phyloP scores from a whole-genome alignment of 805 yeast species.

The Ogataea polymorpha region DNA sequence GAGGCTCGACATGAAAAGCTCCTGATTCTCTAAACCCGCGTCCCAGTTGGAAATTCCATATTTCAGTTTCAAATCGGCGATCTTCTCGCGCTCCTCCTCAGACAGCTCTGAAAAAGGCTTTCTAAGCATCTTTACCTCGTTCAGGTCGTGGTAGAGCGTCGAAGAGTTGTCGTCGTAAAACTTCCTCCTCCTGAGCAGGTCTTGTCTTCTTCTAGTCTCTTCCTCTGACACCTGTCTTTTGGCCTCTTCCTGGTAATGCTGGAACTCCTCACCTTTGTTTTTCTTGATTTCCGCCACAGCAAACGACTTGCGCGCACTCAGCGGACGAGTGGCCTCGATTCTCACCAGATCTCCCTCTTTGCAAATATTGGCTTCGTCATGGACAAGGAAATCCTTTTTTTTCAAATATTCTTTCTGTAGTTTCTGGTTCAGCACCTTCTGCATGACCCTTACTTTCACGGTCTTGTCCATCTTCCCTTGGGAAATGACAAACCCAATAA shows the following conservation, averaged over 20 bases:
- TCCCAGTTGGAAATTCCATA: slow-evolving; percentile 29
- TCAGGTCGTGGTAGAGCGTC: slow-evolving; percentile 32
- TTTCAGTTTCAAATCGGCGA: slow-evolving; percentile 35
- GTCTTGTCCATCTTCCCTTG: slow-evolving; percentile 97
- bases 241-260: slow-evolving; percentile 71
- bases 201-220: slow-evolving; percentile 53
- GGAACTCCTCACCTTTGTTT: slow-evolving; percentile 90
- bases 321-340: slow-evolving; percentile 83
- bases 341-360: slow-evolving; percentile 95
- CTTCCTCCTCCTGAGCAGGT: slow-evolving; percentile 51
- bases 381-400: slow-evolving; percentile 84
- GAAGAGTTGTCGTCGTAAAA: slow-evolving; percentile 22
- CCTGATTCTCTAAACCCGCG: slow-evolving; percentile 23
- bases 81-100: slow-evolving; percentile 35
- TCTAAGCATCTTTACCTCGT: slow-evolving; percentile 18
- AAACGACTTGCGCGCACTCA: slow-evolving; percentile 77
- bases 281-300: slow-evolving; percentile 89
- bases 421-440: slow-evolving; percentile 64
- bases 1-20: slow-evolving; percentile 30
- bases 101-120: slow-evolving; percentile 14
- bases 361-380: slow-evolving; percentile 88
- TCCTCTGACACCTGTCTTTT: slow-evolving; percentile 63
- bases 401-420: slow-evolving; percentile 73
- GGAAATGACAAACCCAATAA: slow-evolving; percentile 88
- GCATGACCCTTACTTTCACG: slow-evolving; percentile 85